Evolutionary conservation across 495 filamentous ascomycete species (phyloP).

Genomic region (Neurospora sp.): DNA sequence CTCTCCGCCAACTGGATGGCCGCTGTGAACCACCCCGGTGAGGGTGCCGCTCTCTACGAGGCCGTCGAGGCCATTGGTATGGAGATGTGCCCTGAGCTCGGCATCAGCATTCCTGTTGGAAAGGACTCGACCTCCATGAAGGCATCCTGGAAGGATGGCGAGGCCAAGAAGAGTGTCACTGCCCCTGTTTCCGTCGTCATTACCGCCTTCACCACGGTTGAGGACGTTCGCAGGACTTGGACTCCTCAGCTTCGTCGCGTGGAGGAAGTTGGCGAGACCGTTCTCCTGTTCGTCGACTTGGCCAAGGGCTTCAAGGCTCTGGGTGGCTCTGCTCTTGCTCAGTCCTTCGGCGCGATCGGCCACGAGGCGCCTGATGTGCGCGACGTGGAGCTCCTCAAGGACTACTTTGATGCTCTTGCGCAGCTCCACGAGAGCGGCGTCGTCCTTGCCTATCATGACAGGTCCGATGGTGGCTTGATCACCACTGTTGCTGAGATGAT

Average conservation of each 20-base stretch:
- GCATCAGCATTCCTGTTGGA: conserved; percentile 87
- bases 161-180: conserved; percentile 74
- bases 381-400: conserved; percentile 69
- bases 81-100: conserved; percentile 71
- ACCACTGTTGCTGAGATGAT: conserved; percentile 95
- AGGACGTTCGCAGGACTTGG: conserved; percentile 77
- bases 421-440: conserved; percentile 78
- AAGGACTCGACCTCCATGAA: conserved; percentile 99
- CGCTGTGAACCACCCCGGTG: conserved; percentile 83
- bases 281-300: conserved; percentile 86
- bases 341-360: conserved; percentile 83
- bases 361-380: conserved; percentile 76
- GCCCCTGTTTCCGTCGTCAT: conserved; percentile 85
- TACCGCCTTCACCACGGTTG: conserved; percentile 78
- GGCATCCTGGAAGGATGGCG: conserved; percentile 80
- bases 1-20: conserved; percentile 99
- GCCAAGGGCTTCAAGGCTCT: conserved; percentile 66
- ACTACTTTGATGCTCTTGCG: conserved; percentile 83
- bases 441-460: conserved; percentile 91
- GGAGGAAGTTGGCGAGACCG: conserved; percentile 82
- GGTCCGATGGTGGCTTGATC: conserved; percentile 86
- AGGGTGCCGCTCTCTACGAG: conserved; percentile 89
- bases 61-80: conserved; percentile 88
- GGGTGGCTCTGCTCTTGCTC: conserved; percentile 87
- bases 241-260: conserved; percentile 74